Conservation (phyloP, 176 grass and related monocot species). For the Ampelocalamus luodianensis region DNA sequence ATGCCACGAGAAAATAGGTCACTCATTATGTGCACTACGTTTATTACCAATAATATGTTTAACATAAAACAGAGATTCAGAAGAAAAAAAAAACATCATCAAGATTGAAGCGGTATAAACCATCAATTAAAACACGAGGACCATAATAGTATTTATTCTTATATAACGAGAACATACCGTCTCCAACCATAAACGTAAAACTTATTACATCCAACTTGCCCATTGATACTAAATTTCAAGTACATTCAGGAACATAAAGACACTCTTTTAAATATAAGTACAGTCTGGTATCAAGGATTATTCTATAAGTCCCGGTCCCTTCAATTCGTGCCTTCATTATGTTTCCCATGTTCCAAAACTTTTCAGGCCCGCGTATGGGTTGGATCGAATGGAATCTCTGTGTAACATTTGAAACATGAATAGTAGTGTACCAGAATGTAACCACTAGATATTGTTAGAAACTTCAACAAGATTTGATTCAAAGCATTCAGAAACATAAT, state of each 20-base stretch:
- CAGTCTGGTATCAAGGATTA: too few species aligned
- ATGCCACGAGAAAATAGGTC: conserved; percentile 36
- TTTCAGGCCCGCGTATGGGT: background rate
- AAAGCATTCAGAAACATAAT: too few species aligned
- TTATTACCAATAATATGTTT: background rate
- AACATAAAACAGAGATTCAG: background rate
- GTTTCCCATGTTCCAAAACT: too few species aligned
- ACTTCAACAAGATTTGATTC: too few species aligned
- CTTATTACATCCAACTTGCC: background rate
- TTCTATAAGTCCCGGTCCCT: too few species aligned
- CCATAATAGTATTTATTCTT: conserved; percentile 2
- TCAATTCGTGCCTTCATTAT: too few species aligned
- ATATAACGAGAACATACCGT: background rate
- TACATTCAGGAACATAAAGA: too few species aligned
- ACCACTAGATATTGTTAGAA: background rate
- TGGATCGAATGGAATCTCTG: conserved; percentile 16
- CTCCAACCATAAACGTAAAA: conserved; percentile 16
- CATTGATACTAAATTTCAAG: background rate
- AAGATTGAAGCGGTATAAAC: conserved; percentile 38
- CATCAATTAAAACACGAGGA: too few species aligned
- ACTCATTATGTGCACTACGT: conserved; percentile 23
- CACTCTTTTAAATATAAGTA: too few species aligned
- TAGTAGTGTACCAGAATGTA: background rate
- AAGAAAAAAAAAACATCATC: background rate
- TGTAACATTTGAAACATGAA: conserved; percentile 17